Evolutionary conservation across 768 basidiomycete species (phyloP).

Genomic region (Boletus rubroflammeus): DNA sequence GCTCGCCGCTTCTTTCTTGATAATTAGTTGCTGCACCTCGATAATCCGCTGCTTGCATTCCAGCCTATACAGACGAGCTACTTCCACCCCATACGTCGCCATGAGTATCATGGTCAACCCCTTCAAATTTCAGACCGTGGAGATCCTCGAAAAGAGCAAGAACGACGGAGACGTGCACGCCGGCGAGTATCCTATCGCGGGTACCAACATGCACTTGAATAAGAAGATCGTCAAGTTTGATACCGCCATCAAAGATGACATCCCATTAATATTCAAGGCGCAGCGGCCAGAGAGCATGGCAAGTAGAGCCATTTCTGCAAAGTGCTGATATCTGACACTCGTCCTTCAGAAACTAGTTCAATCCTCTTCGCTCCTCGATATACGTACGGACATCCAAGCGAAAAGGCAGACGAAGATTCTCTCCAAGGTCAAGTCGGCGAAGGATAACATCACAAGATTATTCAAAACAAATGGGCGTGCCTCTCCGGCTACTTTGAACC

Average conservation of each 20-base stretch:
- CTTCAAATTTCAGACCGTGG: neutral
- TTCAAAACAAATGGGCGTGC: neutral
- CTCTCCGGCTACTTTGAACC: neutral
- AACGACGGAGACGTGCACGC: neutral
- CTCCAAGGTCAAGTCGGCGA: conserved; percentile 5
- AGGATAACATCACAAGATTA: conserved; percentile 1
- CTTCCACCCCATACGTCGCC: neutral
- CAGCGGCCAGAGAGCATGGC: neutral
- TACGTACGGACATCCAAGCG: neutral
- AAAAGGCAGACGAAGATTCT: conserved; percentile 1
- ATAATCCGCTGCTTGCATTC: neutral
- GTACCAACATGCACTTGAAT: neutral
- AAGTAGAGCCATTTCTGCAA: neutral
- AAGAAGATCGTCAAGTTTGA: neutral
- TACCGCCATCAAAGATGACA: neutral
- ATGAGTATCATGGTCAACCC: neutral
- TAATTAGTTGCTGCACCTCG: neutral
- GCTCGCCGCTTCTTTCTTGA: neutral
- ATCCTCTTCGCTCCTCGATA: neutral
- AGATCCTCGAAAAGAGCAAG: neutral
- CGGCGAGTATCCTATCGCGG: neutral
- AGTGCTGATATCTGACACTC: neutral
- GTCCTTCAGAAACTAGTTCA: neutral
- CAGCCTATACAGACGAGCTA: neutral
- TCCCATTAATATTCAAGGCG: neutral